Percentiles rank a stretch among this genome's conserved stretches.
Conservation (phyloP, 129 eudicot genomes). For the Pulicaria dysenterica region DNA sequence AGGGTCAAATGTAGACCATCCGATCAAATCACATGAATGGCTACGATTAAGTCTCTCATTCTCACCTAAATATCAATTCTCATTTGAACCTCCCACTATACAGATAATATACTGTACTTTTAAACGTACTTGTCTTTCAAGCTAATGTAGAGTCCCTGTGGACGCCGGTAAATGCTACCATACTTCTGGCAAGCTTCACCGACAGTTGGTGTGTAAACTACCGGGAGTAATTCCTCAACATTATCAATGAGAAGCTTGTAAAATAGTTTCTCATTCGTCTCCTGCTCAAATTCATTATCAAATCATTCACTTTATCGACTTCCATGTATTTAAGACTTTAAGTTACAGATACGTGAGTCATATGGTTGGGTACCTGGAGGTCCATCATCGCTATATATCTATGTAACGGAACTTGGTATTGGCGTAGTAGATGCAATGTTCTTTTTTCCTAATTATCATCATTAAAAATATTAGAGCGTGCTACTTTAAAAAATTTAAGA, state of each 20-base stretch:
- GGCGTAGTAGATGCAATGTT: conserved; percentile 69
- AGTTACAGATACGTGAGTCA: not conserved
- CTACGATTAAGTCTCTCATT: too few species aligned
- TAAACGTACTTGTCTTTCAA: conserved; percentile 70
- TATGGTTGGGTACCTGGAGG: conserved; percentile 63
- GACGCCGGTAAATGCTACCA: conserved; percentile 84
- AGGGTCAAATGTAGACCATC: too few species aligned
- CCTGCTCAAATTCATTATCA: conserved; percentile 11
- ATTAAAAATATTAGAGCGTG: conserved; percentile 6
- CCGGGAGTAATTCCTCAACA: conserved; percentile 41
- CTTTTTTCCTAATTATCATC: conserved; percentile 62
- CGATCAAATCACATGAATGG: too few species aligned
- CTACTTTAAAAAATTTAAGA: not conserved
- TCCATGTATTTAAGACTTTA: not conserved
- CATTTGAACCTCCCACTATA: too few species aligned
- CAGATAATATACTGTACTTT: too few species aligned
- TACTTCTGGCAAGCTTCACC: conserved; percentile 86
- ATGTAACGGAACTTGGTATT: conserved; percentile 82
- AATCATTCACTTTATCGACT: not conserved
- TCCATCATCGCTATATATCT: conserved; percentile 94
- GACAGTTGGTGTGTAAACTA: conserved; percentile 41
- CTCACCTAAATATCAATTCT: too few species aligned
- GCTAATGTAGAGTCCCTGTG: conserved; percentile 89
- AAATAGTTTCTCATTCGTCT: conserved; percentile 39
- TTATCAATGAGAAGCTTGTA: conserved; percentile 43